Evolutionary conservation across 1,139 yeast genomes (phyloP).

Genomic region (Diutina pseudorugosa): DNA sequence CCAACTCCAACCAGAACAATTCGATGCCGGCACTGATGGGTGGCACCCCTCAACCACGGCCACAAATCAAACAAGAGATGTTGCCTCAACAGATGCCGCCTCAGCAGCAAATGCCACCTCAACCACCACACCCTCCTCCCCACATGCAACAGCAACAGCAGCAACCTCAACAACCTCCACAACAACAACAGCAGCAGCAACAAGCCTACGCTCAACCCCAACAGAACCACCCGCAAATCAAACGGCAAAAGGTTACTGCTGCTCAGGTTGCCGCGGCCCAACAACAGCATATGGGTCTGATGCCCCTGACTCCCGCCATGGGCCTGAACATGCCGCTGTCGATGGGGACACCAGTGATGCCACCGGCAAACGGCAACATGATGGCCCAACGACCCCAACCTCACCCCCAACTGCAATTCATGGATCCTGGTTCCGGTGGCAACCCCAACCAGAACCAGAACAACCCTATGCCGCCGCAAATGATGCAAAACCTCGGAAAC

Average conservation of each 20-base stretch:
- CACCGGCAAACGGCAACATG: neutral
- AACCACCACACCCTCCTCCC: constrained; percentile 3
- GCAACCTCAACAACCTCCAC: constrained; percentile 12
- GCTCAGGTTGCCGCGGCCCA: neutral
- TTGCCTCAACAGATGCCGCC: constrained; percentile 10
- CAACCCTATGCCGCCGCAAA: constrained; percentile 2
- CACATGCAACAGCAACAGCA: constrained; percentile 14
- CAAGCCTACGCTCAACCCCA: constrained; percentile 7
- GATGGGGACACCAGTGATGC: neutral
- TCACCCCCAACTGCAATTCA: constrained; percentile 4
- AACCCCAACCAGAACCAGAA: constrained; percentile 11
- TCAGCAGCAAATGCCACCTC: constrained; percentile 9
- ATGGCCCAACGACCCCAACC: constrained; percentile 8
- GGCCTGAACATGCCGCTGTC: neutral
- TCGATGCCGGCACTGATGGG: neutral
- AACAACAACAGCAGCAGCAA: constrained; percentile 10
- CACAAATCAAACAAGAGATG: constrained; percentile 5
- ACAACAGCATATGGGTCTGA: constrained; percentile 5
- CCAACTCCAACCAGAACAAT: constrained; percentile 3
- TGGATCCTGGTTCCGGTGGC: constrained; percentile 5
- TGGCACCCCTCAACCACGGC: neutral
- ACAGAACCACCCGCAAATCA: constrained; percentile 4
- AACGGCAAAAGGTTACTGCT: constrained; percentile 4
- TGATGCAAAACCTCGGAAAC: neutral
- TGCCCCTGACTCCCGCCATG: neutral